Percentiles rank a stretch among this genome's conserved stretches.
Evolutionary conservation across 2,329 filamentous ascomycete species (phyloP).

Genomic region (Neonectria punicea): DNA sequence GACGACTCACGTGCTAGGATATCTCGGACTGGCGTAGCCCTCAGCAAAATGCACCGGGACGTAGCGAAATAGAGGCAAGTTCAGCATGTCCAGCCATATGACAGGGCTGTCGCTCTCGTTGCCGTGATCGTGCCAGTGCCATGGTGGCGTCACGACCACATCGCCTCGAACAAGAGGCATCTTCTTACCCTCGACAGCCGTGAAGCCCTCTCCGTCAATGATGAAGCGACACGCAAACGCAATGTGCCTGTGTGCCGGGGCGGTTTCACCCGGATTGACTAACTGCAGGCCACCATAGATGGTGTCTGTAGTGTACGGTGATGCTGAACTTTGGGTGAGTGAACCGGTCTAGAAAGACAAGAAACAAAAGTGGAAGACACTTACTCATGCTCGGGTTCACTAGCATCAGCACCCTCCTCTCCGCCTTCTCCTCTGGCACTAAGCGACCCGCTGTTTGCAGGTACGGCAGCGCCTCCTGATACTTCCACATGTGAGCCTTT

Average conservation of each 20-base stretch:
- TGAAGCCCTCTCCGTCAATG: constrained; percentile 67
- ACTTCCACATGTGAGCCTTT: constrained; percentile 54
- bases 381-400: constrained; percentile 61
- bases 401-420: constrained; percentile 55
- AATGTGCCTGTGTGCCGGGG: constrained; percentile 65
- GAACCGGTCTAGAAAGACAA: rapidly evolving
- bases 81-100: constrained; percentile 68
- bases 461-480: constrained; percentile 48
- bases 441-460: constrained; percentile 48
- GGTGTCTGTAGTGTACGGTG: constrained; percentile 60
- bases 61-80: constrained; percentile 62
- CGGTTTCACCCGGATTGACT: constrained; percentile 65
- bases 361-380: neutral
- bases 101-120: constrained; percentile 65
- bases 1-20: constrained; percentile 55
- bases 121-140: constrained; percentile 71
- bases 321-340: constrained; percentile 46
- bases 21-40: constrained; percentile 57
- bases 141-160: constrained; percentile 66
- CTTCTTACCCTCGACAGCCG: constrained; percentile 64
- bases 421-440: constrained; percentile 53
- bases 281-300: constrained; percentile 67
- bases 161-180: constrained; percentile 64
- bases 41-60: constrained; percentile 66
- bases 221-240: constrained; percentile 68